Conservation (phyloP, 805 yeast species). For the Wickerhamiella brachini region DNA sequence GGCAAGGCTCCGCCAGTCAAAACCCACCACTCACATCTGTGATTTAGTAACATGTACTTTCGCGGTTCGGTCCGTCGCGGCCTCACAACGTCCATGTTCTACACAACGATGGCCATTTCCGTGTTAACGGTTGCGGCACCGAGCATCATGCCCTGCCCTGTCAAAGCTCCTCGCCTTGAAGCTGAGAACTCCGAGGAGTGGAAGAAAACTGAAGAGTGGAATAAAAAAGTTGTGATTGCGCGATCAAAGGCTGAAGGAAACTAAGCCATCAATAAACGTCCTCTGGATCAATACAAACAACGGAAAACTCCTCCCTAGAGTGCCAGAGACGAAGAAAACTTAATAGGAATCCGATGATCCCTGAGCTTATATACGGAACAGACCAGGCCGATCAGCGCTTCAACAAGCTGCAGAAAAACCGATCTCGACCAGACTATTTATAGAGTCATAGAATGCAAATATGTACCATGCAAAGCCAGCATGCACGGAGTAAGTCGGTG, state of each 20-base stretch:
- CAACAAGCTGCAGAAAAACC: too few species aligned
- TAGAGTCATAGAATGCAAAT: neutral
- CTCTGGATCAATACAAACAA: too few species aligned
- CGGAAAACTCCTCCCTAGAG: too few species aligned
- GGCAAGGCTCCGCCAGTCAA: neutral
- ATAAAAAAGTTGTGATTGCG: neutral
- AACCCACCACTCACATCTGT: neutral
- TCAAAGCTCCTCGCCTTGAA: slow-evolving; percentile 2
- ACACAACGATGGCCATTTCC: slow-evolving; percentile 63
- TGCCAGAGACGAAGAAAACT: too few species aligned
- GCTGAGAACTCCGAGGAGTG: slow-evolving; percentile 13
- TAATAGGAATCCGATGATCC: neutral
- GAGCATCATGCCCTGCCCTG: slow-evolving; percentile 24
- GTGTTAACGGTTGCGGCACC: slow-evolving; percentile 46
- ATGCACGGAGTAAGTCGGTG: neutral
- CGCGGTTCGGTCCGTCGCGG: slow-evolving; percentile 19
- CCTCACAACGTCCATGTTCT: slow-evolving; percentile 52
- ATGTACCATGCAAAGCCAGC: neutral
- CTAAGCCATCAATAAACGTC: neutral
- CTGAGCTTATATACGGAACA: too few species aligned
- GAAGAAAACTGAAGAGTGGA: neutral
- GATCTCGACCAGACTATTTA: neutral
- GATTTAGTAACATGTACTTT: slow-evolving; percentile 22
- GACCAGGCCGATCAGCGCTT: too few species aligned
- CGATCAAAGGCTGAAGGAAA: neutral